phyloP scores from a whole-genome alignment of 1,284 basidiomycete genomes.

The Cryptococcus neoformans region DNA sequence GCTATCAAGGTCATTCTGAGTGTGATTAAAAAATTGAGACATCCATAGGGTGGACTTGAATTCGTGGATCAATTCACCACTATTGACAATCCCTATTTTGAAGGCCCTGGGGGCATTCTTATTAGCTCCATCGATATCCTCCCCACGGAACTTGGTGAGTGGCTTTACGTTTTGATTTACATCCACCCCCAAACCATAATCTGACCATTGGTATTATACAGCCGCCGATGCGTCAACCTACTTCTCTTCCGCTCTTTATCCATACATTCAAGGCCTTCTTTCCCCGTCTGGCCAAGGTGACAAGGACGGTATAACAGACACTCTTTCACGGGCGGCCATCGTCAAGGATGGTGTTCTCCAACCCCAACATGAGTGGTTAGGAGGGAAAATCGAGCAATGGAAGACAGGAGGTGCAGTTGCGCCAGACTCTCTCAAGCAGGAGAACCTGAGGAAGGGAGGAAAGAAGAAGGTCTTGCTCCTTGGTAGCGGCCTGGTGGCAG shows the following conservation, averaged over 20 bases:
- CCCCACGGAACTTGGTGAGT: constrained; percentile 68
- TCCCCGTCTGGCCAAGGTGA: constrained; percentile 43
- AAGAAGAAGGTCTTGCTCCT: constrained; percentile 75
- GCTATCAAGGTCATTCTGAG: not conserved
- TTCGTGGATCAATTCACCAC: constrained; percentile 74
- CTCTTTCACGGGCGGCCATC: constrained; percentile 67
- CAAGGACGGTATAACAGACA: constrained; percentile 40
- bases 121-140: constrained; percentile 88
- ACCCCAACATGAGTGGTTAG: constrained; percentile 61
- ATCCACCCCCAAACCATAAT: not conserved
- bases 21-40: constrained; percentile 1
- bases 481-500: constrained; percentile 89
- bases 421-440: not conserved
- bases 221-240: constrained; percentile 68
- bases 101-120: constrained; percentile 56
- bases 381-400: constrained; percentile 53
- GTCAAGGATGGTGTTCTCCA: constrained; percentile 60
- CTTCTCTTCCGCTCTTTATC: constrained; percentile 65
- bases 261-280: constrained; percentile 59
- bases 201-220: not conserved
- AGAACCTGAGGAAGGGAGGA: not conserved
- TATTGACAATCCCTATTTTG: constrained; percentile 68
- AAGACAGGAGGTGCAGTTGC: not conserved
- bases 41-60: constrained; percentile 69
- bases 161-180: too few relatives aligned